These are phyloP conservation scores for Solanum pimpinellifolium DNA, from an alignment of 257 asterid species.

Conservation along the genomic window DNA sequence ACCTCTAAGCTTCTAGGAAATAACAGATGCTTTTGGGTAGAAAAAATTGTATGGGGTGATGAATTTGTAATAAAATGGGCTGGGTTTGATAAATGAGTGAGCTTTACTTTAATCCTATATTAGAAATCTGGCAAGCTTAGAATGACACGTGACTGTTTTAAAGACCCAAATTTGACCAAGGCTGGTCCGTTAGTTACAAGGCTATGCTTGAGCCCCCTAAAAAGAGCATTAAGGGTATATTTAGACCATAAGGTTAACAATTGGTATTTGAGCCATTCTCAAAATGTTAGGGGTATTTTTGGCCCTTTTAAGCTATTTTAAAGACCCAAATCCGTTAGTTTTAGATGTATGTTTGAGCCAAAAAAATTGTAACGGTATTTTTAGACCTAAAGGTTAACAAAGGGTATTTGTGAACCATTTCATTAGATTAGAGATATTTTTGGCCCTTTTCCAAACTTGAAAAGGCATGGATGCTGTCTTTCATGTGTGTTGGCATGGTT, in stretches of 20 bases:
- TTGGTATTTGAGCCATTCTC: background rate
- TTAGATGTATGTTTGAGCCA: background rate
- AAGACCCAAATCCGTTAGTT: background rate
- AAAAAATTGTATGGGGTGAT: background rate
- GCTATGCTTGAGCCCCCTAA: background rate
- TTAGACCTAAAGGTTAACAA: background rate
- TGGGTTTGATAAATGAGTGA: background rate
- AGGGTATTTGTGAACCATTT: background rate
- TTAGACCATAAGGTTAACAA: background rate
- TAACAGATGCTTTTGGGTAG: background rate
- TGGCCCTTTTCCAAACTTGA: background rate
- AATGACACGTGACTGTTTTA: background rate
- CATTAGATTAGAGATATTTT: background rate
- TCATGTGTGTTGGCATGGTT: background rate
- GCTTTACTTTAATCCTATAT: background rate
- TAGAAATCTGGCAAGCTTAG: background rate
- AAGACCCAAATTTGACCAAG: background rate
- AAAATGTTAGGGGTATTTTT: background rate
- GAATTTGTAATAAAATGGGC: background rate
- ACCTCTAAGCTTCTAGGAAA: background rate
- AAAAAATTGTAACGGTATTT: background rate
- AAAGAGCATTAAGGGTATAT: background rate
- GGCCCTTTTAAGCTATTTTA: background rate
- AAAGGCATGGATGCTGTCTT: background rate
- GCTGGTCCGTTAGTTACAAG: background rate